These are phyloP conservation scores for Trifolium pratense DNA, from an alignment of 306 rosid genomes.

Conservation along the genomic window DNA sequence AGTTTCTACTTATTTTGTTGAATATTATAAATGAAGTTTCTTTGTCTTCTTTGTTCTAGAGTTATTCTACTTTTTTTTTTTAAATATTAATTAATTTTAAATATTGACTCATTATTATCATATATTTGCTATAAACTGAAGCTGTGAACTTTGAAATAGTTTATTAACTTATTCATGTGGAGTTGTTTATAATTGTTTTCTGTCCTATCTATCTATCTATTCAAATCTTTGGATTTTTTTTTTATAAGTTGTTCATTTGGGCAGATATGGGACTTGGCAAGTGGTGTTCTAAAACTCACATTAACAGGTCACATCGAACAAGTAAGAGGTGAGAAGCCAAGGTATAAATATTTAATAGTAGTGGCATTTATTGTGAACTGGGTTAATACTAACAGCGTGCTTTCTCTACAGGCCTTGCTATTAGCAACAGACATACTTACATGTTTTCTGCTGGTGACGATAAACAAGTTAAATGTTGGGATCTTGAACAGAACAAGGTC, in stretches of 20 bases:
- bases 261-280: slow-evolving; percentile 97
- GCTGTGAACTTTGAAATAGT: slow-evolving; percentile 15
- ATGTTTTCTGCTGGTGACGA: slow-evolving; percentile 99
- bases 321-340: slow-evolving; percentile 70
- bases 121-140: slow-evolving; percentile 7
- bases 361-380: slow-evolving; percentile 20
- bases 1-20: slow-evolving; percentile 1
- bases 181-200: background rate
- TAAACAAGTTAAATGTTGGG: slow-evolving; percentile 99
- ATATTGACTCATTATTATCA: slow-evolving; percentile 6
- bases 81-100: background rate
- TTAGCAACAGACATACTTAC: slow-evolving; percentile 87
- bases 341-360: slow-evolving; percentile 30
- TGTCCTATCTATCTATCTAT: slow-evolving; percentile 5
- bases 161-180: slow-evolving; percentile 15
- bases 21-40: slow-evolving; percentile 7
- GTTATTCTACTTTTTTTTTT: background rate
- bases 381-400: slow-evolving; percentile 31
- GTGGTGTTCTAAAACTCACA: slow-evolving; percentile 85
- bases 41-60: slow-evolving; percentile 17
- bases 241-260: slow-evolving; percentile 45
- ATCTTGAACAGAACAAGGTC: slow-evolving; percentile 98
- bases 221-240: slow-evolving; percentile 27
- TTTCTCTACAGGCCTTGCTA: slow-evolving; percentile 79
- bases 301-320: slow-evolving; percentile 97